These are phyloP conservation scores for Ophiostoma tasmaniense DNA, from an alignment of 2,329 filamentous ascomycete genomes.

Conservation along the genomic window DNA sequence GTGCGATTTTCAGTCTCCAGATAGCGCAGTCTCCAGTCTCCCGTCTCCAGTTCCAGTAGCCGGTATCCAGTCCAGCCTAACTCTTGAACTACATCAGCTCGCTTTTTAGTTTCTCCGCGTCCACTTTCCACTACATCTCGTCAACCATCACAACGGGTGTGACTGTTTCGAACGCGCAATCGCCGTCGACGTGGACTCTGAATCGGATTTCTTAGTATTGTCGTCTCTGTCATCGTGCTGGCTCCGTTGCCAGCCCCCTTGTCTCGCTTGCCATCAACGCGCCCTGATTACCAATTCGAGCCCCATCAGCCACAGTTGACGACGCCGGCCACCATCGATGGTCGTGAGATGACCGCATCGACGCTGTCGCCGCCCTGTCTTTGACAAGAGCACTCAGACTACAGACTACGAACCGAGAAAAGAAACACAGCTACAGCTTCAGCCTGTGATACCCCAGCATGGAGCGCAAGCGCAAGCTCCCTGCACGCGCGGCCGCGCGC, in stretches of 20 bases:
- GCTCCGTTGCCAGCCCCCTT: neutral
- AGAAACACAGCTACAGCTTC: neutral
- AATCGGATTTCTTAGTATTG: neutral
- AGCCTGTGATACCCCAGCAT: conserved; percentile 29
- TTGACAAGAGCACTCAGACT: conserved; percentile 13
- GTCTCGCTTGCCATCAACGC: neutral
- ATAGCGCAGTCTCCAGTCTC: conserved; percentile 6
- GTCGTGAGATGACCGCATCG: conserved; percentile 17
- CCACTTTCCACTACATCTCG: neutral
- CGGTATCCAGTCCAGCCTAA: conserved; percentile 5
- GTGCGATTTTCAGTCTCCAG: conserved; percentile 13
- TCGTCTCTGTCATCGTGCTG: neutral
- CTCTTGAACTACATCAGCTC: conserved; percentile 7
- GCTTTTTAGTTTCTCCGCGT: conserved; percentile 16
- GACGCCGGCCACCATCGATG: conserved; percentile 8
- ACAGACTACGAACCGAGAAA: neutral
- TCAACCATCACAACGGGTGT: conserved; percentile 4
- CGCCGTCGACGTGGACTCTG: neutral
- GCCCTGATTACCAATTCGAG: neutral
- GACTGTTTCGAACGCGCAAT: neutral
- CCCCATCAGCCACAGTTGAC: neutral
- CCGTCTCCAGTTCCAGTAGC: neutral
- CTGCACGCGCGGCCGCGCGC: conserved; percentile 52
- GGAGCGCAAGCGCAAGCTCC: conserved; percentile 59
- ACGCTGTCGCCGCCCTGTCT: conserved; percentile 15